A percentile compares a stretch with the other conserved stretches of the same genome.
Evolutionary conservation across 805 yeast genomes (phyloP).

Genomic region (Starmerella potacharoeniae): DNA sequence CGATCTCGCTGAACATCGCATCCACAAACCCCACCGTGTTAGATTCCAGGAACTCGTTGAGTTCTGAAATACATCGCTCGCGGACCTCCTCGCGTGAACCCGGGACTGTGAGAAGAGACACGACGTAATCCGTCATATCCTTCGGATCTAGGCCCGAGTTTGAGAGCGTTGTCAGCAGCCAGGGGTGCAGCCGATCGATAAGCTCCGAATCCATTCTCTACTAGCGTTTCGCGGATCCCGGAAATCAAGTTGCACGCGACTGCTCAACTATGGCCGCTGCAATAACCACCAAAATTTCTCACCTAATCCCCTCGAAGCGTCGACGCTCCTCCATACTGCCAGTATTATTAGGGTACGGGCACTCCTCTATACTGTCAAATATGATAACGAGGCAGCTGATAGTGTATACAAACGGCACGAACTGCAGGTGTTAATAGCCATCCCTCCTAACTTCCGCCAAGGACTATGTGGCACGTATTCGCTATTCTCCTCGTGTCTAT

Average conservation of each 20-base stretch:
- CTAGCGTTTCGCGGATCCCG: background rate
- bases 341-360: background rate
- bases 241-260: background rate
- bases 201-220: conserved; percentile 4
- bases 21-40: conserved; percentile 28
- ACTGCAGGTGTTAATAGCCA: background rate
- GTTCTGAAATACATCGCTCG: conserved; percentile 28
- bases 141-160: conserved; percentile 17
- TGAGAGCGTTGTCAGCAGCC: conserved; percentile 14
- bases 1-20: conserved; percentile 28
- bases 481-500: background rate
- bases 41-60: conserved; percentile 33
- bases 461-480: background rate
- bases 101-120: conserved; percentile 34
- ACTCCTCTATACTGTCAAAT: background rate
- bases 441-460: background rate
- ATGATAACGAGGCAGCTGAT: background rate
- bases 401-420: background rate
- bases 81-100: conserved; percentile 29
- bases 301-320: background rate
- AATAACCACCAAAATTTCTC: background rate
- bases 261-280: background rate
- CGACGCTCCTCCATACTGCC: background rate
- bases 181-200: conserved; percentile 16
- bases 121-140: conserved; percentile 36